Base-by-base conservation (phyloP, 306 rosid species). In the Elaeagnus macrophylla region DNA sequence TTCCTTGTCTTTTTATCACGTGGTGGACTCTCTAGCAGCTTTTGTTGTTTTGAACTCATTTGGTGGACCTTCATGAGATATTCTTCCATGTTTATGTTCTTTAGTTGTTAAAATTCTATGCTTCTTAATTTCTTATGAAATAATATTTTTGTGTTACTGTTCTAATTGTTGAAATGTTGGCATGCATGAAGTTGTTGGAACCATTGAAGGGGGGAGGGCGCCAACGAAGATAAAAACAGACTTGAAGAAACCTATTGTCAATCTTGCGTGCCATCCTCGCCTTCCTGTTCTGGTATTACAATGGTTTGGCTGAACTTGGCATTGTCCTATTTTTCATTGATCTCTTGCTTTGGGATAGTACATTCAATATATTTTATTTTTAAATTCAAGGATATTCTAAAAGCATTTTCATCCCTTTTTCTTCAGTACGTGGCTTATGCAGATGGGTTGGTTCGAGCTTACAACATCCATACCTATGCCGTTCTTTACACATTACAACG, bases 251-350 rank as follows among this genome's bases (percentile, higher is more conserved):
- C 95, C 99, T 53, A 54, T 93, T 75, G 89, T 93, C 72, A 93
- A 93, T 76, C 87, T 93, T 73, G 89, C 96, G 47, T 93, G 99
- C 77, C 96, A 93, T 78, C 99, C 99, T 71, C 96, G 99, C 66
- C 96, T 79, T 57, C 94, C 99, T 38, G 83, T 86, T 38, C 67
- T 91, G 79, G 96, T 91, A 84, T 69, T 39, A 15, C 61, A 60
- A 52, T 66, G 41, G 38, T 47, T 25, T 38, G 18, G 40, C 36
- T 17, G 57, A 46, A 19, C 49, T 65, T 44, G 16, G 51, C 54
- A 54, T 38, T 51, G 32, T 62, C 72, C 52, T 64, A 18, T 43
- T 13, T 57, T 32, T 46, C 17, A 65, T 48, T 64, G 32, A 9
- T 32, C 45, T 69, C 61, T 65, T 17, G 48, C 49, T 66, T 51